A percentile compares a stretch with the other conserved stretches of the same genome.
phyloP scores from a whole-genome alignment of 495 filamentous ascomycete species.

The Cenococcum geophilum region DNA sequence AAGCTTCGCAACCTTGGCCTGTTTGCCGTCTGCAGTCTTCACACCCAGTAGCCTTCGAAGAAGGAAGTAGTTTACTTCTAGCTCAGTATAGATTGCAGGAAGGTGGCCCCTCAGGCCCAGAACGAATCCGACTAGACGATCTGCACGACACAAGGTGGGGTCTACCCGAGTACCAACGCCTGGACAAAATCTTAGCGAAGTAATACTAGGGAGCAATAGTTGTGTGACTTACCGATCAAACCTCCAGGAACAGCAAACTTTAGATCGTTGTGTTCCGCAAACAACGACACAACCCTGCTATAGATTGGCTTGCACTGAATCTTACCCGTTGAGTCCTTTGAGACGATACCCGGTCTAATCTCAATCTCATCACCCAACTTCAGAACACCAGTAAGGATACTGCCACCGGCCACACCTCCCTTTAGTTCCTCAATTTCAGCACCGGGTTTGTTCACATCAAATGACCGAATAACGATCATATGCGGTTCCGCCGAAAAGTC shows the following conservation, averaged over 20 bases:
- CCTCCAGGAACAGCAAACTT: slow-evolving; percentile 97
- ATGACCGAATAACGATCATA: slow-evolving; percentile 98
- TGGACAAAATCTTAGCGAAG: slow-evolving; percentile 25
- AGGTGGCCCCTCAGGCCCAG: slow-evolving; percentile 86
- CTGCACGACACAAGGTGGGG: slow-evolving; percentile 93
- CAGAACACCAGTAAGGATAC: slow-evolving; percentile 89
- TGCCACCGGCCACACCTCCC: slow-evolving; percentile 96
- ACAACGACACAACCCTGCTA: slow-evolving; percentile 87
- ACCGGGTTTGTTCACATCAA: slow-evolving; percentile 99
- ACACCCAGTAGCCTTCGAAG: slow-evolving; percentile 91
- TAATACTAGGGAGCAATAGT: not conserved
- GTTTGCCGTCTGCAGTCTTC: slow-evolving; percentile 95
- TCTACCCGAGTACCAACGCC: slow-evolving; percentile 96
- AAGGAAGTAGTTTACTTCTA: slow-evolving; percentile 99
- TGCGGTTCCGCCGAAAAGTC: slow-evolving; percentile 87
- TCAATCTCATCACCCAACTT: slow-evolving; percentile 97
- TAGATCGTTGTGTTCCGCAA: slow-evolving; percentile 95
- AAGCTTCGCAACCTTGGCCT: slow-evolving; percentile 96
- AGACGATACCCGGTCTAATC: slow-evolving; percentile 92
- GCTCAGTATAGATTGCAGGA: slow-evolving; percentile 91
- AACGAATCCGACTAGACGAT: slow-evolving; percentile 97
- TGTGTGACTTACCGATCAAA: slow-evolving; percentile 55
- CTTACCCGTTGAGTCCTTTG: slow-evolving; percentile 84
- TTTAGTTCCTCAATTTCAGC: slow-evolving; percentile 99
- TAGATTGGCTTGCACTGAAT: slow-evolving; percentile 96